These are phyloP conservation scores for Neonectria sp. DNA, from an alignment of 2,329 filamentous ascomycete genomes.

Conservation along the genomic window DNA sequence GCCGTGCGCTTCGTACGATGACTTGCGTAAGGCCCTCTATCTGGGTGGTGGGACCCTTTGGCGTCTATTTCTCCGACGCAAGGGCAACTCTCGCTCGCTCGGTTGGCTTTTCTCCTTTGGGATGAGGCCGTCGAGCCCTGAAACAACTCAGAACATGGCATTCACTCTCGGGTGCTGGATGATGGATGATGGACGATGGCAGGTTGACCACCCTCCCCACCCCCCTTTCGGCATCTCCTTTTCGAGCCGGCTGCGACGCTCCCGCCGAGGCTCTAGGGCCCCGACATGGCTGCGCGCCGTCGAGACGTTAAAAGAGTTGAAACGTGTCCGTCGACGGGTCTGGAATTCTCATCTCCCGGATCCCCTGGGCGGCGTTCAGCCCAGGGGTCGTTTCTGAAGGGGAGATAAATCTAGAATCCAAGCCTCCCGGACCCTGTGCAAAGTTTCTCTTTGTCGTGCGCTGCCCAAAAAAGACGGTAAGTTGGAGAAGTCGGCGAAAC, in stretches of 20 bases:
- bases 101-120: background rate
- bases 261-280: slow-evolving; percentile 11
- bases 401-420: slow-evolving; percentile 31
- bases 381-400: slow-evolving; percentile 12
- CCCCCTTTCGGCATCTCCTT: slow-evolving; percentile 4
- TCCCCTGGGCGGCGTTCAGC: slow-evolving; percentile 25
- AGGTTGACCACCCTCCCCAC: too few relatives aligned
- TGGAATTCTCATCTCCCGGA: slow-evolving; percentile 29
- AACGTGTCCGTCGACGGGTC: slow-evolving; percentile 30
- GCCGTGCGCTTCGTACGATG: background rate
- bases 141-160: background rate
- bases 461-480: slow-evolving; percentile 41
- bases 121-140: background rate
- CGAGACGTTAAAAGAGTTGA: slow-evolving; percentile 32
- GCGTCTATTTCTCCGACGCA: slow-evolving; percentile 7
- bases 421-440: slow-evolving; percentile 33
- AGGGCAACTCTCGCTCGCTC: background rate
- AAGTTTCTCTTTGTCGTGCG: slow-evolving; percentile 28
- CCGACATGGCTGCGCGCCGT: slow-evolving; percentile 18
- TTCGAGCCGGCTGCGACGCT: slow-evolving; percentile 20
- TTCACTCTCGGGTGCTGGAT: slow-evolving; percentile 6
- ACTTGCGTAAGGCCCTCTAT: background rate
- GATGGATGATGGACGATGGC: background rate
- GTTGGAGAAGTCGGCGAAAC: slow-evolving; percentile 35
- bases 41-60: background rate